Evolutionary conservation across 306 rosid genomes (phyloP), one percentile per base, ranked within the genome.

Genomic region (Herpetospermum pedunculosum): DNA sequence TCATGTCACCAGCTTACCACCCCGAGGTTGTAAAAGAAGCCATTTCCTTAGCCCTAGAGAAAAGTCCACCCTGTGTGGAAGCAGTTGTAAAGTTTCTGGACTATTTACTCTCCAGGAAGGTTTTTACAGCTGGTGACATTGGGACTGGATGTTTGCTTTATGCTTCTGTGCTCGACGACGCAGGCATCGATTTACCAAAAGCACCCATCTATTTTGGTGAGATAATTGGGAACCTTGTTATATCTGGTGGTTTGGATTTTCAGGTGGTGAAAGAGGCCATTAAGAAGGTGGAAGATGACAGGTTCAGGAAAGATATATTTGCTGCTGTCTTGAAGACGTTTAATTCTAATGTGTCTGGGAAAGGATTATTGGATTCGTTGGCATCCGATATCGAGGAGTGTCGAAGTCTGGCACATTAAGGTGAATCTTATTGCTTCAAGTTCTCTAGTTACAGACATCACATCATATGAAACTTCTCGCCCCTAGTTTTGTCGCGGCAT

Each of bases 1-100:
- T 95, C 5, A 86, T 81, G 37, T 60, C 90, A 26, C 96, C 97
- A n/a, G 75, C 83, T 53, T 88, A 87, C 84, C 77, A 92, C 77
- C 88, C 90, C 2, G 97, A 95, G 85, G 40, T 95, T 81, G 97
- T 95, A 53, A 95, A 92, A 84, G 97, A 95, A 80, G 86, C 96
- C n/a, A 83, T 95, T 73, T 72, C 78, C 63, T 87, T 88, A 19
- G 96, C 90, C 2, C 88, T 95, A 25, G 99, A 92, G 76, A 87
- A 84, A 77, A 88, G 87, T 77, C 91, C 84, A 4, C 92, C 96
- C 2, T 77, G 82, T 21, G 88, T 85, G n/a, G 92, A 86, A 72
- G 85, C 84, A 29, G 88, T 88, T 7, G 83, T 81, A 47, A 92
- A 82, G 53, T 95, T 95, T 79, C 75, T 95, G 0, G 89, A 88